Base-by-base conservation (phyloP, 345 rosid species). In the Corymbia maculata region DNA sequence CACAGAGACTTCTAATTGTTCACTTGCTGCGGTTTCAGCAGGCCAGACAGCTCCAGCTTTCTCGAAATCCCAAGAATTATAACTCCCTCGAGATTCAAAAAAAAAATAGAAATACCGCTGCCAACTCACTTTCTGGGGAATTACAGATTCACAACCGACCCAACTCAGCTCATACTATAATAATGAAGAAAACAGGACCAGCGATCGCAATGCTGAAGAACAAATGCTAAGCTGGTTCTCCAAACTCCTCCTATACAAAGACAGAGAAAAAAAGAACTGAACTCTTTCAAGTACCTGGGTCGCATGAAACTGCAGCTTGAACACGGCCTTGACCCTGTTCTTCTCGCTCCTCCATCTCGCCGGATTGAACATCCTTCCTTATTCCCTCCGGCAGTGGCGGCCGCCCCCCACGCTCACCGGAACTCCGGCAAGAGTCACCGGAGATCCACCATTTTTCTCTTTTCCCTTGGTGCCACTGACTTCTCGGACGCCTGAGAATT, bases 231-330 rank as follows among this genome's bases (percentile, higher is more conserved):
- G 51, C 79, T 42, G 53, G 42, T 21, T 19, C 53, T 19, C 52
- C 55, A 44, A 87, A 75, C 84, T 64, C 84, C 26, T 19, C 9
- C 10, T 45, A 21, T 11, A 42, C 84, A 75, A 21, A 75, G 84
- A 22, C 26, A 55, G 5, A 55, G 0, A 55, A 55, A 59, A 15
- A 10, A 87, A 36, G 8, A 42, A 19, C 26, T 1, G 30, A 32
- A 70, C 84, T 75, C 84, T 75, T 75, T n/a, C 26, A 42, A 8
- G 85, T 75, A 96, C 99, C 96, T 95, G 99, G 93, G 99, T 95
- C 45, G 96, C 94, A 75, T 94, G 97, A 90, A 98, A 96, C 95
- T 94, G 97, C 88, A 98, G 91, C 89, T 95, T 95, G 95, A 97
- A 95, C 42, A 93, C 95, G 17, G 92, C 95, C 92, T 94, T 97